These are phyloP conservation scores for Voacanga thouarsii DNA, from an alignment of 257 asterid genomes.

Conservation along the genomic window DNA sequence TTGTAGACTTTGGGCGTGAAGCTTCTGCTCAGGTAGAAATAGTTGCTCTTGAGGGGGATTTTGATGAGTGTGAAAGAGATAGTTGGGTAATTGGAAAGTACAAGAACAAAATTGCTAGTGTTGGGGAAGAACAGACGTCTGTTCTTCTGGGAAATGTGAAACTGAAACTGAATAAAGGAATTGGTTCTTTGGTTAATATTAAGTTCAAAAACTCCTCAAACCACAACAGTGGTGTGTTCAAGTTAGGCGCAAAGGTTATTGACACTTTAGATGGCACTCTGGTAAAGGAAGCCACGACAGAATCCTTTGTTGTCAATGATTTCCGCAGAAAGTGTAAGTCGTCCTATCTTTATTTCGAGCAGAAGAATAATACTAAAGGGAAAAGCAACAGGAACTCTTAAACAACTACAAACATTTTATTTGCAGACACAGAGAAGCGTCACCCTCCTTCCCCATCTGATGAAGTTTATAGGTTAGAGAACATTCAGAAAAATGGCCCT, in stretches of 20 bases:
- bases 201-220: conserved; percentile 29
- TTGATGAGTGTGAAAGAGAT: conserved; percentile 18
- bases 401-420: background rate
- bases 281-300: conserved; percentile 43
- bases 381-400: background rate
- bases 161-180: conserved; percentile 38
- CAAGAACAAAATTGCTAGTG: conserved; percentile 17
- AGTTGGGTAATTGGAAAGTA: conserved; percentile 34
- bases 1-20: conserved; percentile 34
- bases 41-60: conserved; percentile 35
- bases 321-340: conserved; percentile 39
- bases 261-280: conserved; percentile 7
- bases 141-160: conserved; percentile 34
- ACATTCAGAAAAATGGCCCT: conserved; percentile 3
- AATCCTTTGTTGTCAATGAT: conserved; percentile 35
- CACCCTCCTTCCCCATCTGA: conserved; percentile 27
- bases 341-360: background rate
- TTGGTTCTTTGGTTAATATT: conserved; percentile 22
- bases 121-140: conserved; percentile 33
- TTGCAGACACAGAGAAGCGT: conserved; percentile 7
- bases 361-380: background rate
- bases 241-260: conserved; percentile 38
- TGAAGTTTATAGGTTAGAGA: conserved; percentile 24
- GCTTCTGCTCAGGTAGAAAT: conserved; percentile 40
- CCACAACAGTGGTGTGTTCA: conserved; percentile 23